Evolutionary conservation across 345 rosid species (phyloP), one percentile per base, ranked within the genome.

Genomic region (Citrus cavaleriei): DNA sequence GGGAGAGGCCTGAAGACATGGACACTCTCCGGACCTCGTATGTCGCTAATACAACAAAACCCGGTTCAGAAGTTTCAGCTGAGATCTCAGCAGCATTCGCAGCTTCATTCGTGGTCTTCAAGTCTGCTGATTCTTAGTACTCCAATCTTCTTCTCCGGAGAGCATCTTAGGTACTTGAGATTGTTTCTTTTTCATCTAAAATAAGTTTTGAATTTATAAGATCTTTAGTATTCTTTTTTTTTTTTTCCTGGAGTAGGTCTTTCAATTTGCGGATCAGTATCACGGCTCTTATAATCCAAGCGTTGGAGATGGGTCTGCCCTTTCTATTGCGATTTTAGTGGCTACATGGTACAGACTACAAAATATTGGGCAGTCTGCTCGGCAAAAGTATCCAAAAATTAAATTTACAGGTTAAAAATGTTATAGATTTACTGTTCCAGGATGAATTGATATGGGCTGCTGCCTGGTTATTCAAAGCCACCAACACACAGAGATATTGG

Each of bases 1-100:
- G 98, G 96, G 90, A 92, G 79, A 90, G 97, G 81, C 98, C 98
- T 2, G 93, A 93, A 83, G 98, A 95, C 77, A 95, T 95, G 97
- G 97, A 93, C 84, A 93, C 97, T 0, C 90, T 91, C 22, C 83
- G 97, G 70, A 93, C 89, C 22, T 85, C 92, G 22, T 95, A 84
- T 76, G 89, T 83, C 37, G 37, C 0, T 34, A 34, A 34, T 34
- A 34, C 37, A 34, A 34, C 37, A 34, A 34, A 34, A 34, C 37
- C 37, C 5, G 7, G 37, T 34, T 90, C 97, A 0, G 97, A 93
- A 72, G 87, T 95, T 24, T 84, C 96, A 0, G 95, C 0, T 34
- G 97, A 93, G 87, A 89, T 90, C 30, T 93, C 98, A 1, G 90
- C 98, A 7, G 84, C 97, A 38, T 92, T 98, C 25, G 95, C 98